Conservation (phyloP, 805 yeast genomes). For the Teunomyces funiuensis region DNA sequence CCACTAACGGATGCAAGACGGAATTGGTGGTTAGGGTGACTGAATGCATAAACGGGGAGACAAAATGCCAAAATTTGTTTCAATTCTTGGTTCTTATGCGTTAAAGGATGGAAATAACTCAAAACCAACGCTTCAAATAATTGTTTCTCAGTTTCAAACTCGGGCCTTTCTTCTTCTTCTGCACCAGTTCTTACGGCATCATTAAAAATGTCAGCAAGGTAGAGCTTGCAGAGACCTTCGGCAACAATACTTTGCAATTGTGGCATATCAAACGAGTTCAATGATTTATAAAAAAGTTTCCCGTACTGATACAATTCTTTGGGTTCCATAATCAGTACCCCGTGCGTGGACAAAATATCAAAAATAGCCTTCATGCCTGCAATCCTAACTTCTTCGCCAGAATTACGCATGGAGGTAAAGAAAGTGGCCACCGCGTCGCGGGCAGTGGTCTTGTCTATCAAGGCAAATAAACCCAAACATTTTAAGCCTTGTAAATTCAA, state of each 20-base stretch:
- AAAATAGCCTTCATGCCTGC: slow-evolving; percentile 69
- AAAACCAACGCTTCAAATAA: slow-evolving; percentile 68
- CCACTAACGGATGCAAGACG: slow-evolving; percentile 62
- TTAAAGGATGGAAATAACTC: slow-evolving; percentile 72
- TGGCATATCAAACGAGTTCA: slow-evolving; percentile 57
- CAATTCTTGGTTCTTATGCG: slow-evolving; percentile 60
- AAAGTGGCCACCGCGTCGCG: slow-evolving; percentile 61
- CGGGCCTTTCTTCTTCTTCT: slow-evolving; percentile 20
- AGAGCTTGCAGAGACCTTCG: slow-evolving; percentile 81
- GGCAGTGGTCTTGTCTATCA: slow-evolving; percentile 51
- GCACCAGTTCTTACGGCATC: slow-evolving; percentile 34
- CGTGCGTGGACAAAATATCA: slow-evolving; percentile 78
- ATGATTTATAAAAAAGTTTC: slow-evolving; percentile 59
- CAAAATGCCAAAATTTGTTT: slow-evolving; percentile 83
- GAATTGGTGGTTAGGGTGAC: slow-evolving; percentile 70
- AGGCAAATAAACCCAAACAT: slow-evolving; percentile 78
- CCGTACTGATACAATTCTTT: slow-evolving; percentile 23
- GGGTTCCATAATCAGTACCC: slow-evolving; percentile 61
- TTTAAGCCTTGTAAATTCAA: slow-evolving; percentile 64
- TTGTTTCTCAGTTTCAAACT: slow-evolving; percentile 30
- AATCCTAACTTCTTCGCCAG: slow-evolving; percentile 60
- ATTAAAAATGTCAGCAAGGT: slow-evolving; percentile 70
- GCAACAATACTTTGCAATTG: slow-evolving; percentile 78
- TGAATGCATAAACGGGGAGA: slow-evolving; percentile 82
- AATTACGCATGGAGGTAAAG: slow-evolving; percentile 67